A percentile compares a stretch with the other conserved stretches of the same genome.
These are phyloP conservation scores for Chara braunii DNA, from an alignment of 139 green algal species.

Conservation along the genomic window DNA sequence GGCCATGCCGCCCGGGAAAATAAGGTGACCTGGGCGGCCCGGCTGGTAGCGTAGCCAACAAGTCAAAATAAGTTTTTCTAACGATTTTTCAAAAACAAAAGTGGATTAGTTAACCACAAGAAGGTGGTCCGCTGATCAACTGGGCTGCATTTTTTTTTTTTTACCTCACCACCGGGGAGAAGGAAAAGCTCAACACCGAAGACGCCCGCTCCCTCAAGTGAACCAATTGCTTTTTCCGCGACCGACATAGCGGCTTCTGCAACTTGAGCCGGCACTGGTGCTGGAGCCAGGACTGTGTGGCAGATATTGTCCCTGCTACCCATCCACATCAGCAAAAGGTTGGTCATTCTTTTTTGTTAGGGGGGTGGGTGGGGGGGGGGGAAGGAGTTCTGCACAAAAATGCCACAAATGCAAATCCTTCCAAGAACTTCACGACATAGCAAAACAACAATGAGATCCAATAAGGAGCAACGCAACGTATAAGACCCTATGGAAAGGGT, in stretches of 20 bases:
- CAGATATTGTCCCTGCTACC: slow-evolving; percentile 78
- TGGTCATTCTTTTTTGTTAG: no score
- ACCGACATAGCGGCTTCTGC: slow-evolving; percentile 46
- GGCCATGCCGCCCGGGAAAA: no score
- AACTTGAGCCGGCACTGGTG: slow-evolving; percentile 49
- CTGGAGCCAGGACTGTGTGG: slow-evolving; percentile 80
- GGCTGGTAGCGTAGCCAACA: no score
- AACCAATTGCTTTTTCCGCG: slow-evolving; percentile 63
- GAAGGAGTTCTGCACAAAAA: not conserved
- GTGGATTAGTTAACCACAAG: no score
- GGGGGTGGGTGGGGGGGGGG: no score
- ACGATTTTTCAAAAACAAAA: no score
- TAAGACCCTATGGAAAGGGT: no score
- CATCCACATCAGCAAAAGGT: not conserved
- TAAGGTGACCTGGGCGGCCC: no score
- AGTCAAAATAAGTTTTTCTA: no score
- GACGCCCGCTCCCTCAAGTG: slow-evolving; percentile 75
- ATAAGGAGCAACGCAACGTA: no score
- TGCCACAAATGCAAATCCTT: not conserved
- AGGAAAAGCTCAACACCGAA: slow-evolving; percentile 97
- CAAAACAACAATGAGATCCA: not conserved
- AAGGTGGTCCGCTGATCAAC: no score
- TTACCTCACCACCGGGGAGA: slow-evolving; percentile 57
- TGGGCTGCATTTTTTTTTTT: no score
- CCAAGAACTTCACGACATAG: not conserved